Conservation (phyloP, 2,329 filamentous ascomycete species). For the Penicillium oxalicum region DNA sequence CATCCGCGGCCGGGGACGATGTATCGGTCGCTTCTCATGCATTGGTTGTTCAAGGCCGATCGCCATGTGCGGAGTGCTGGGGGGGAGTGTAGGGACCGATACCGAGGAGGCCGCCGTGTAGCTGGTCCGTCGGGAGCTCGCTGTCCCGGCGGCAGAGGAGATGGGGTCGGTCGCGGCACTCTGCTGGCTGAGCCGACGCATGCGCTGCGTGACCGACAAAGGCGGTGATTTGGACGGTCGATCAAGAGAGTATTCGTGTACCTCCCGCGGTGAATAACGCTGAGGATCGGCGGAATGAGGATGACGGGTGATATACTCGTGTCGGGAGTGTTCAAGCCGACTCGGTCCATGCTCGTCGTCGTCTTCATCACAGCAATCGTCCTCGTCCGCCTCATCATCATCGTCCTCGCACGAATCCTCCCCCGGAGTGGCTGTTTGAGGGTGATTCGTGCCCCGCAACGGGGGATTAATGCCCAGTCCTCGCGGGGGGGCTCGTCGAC, state of each 20-base stretch:
- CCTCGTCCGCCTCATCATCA: constrained; percentile 9
- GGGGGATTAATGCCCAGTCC: constrained; percentile 14
- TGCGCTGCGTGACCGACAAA: constrained; percentile 33
- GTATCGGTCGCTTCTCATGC: constrained; percentile 20
- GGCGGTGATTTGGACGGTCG: constrained; percentile 30
- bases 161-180: constrained; percentile 25
- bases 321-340: constrained; percentile 8
- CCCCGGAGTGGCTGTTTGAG: background rate
- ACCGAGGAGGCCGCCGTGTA: constrained; percentile 25
- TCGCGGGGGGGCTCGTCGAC: background rate
- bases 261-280: constrained; percentile 3
- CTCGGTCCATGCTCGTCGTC: constrained; percentile 7
- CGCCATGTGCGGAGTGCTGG: constrained; percentile 22
- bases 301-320: background rate
- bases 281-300: background rate
- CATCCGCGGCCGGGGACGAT: constrained; percentile 16
- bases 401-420: constrained; percentile 24
- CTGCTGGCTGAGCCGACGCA: constrained; percentile 32
- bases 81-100: constrained; percentile 22
- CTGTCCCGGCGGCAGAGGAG: constrained; percentile 21
- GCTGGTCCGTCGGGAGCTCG: constrained; percentile 30
- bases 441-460: background rate
- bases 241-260: constrained; percentile 17
- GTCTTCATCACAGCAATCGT: constrained; percentile 5
- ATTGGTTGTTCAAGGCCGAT: constrained; percentile 10